phyloP scores from a whole-genome alignment of 805 yeast species.

The Yamadazyma insecticola region DNA sequence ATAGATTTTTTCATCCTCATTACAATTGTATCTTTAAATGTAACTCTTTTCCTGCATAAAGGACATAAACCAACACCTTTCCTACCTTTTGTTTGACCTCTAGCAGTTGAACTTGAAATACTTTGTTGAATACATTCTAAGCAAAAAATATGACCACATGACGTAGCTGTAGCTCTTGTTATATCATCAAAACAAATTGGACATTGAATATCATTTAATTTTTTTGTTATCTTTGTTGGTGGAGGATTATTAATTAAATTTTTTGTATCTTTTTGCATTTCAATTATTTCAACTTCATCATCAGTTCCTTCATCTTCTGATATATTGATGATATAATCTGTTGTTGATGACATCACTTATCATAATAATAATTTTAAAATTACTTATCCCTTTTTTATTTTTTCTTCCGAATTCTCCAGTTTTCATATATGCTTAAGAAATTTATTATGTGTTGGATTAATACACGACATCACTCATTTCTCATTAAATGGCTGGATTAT shows the following conservation, averaged over 20 bases:
- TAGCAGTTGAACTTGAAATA: conserved; percentile 34
- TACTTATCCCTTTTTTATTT: too few species aligned
- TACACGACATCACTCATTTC: too few species aligned
- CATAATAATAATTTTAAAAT: too few species aligned
- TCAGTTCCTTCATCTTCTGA: conserved; percentile 17
- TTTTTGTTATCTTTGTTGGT: conserved; percentile 19
- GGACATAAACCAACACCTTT: conserved; percentile 42
- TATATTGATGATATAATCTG: conserved; percentile 3
- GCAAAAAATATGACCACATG: conserved; percentile 42
- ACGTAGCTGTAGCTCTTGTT: conserved; percentile 34
- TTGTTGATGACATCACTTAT: too few species aligned
- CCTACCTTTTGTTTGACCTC: conserved; percentile 36
- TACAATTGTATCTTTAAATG: conserved; percentile 32
- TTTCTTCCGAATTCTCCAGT: too few species aligned
- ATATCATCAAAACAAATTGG: conserved; percentile 43
- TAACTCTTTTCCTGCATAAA: conserved; percentile 34
- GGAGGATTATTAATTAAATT: conserved; percentile 24
- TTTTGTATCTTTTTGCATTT: conserved; percentile 33
- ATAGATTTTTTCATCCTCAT: conserved; percentile 16
- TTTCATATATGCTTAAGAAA: too few species aligned
- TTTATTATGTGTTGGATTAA: too few species aligned
- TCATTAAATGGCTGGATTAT: too few species aligned
- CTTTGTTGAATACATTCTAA: conserved; percentile 39
- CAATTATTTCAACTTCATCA: conserved; percentile 34
- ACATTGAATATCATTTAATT: conserved; percentile 33